Evolutionary conservation across 176 grass and related monocot genomes (phyloP), one percentile per base, ranked within the genome.

Genomic region (Avena atlantica): DNA sequence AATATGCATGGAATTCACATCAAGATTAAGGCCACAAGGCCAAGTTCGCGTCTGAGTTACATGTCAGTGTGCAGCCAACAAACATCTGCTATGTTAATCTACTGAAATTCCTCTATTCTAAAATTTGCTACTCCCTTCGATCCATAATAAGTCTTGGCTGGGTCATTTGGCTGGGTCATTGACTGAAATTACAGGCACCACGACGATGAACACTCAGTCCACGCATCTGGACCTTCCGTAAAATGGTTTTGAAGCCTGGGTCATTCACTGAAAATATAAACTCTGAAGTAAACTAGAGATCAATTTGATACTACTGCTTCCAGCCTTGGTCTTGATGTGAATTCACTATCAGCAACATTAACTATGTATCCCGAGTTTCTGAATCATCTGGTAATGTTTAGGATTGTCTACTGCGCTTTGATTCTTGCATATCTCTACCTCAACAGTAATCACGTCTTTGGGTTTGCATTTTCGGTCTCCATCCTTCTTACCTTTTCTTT

Each of bases 1-100:
- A 36, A 14, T 48, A 53, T 56, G 4, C 53, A 50, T 60, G n/a
- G 65, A 65, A 6, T 45, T 29, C 1, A 12, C 40, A 21, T 85
- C 14, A 81, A 80, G 56, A 82, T 62, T 20, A 57, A 16, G 34
- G 2, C 21, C 25, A 74, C 25, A 74, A 83, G 40, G 40, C 40
- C 40, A 42, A 42, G 40, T 42, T 42, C 40, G 6, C 40, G 40
- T 42, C 40, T 42, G 40, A 42, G 6, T 90, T 82, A 78, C 74
- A 83, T 74, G 74, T 83, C 3, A 66, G 78, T 74, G 45, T 66
- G 47, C 20, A 79, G 36, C 64, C 9, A 79, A 65, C 16, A 16
- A 83, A 8, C 56, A 78, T 62, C 24, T 63, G 45, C 20, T 45
- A 25, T 68, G 20, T 27, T 42, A 42, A 21, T 11, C 40, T 19